Evolutionary conservation across 345 rosid genomes (phyloP), one percentile per base, ranked within the genome.

Genomic region (Toxicodendron radicans): DNA sequence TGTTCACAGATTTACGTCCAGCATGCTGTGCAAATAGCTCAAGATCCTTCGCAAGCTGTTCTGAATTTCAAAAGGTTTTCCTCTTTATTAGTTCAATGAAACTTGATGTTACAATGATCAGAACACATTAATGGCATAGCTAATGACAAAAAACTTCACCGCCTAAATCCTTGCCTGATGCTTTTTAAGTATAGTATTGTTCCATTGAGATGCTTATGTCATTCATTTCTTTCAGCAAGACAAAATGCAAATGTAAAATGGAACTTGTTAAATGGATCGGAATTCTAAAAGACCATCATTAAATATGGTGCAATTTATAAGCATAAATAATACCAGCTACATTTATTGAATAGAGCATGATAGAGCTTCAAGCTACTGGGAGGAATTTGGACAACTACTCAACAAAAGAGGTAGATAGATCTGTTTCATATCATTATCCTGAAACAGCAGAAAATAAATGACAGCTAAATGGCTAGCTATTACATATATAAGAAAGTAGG

Each of bases 1-100:
- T 89, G 73, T 86, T 91, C 52, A 91, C 96, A 71, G 88, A 76
- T 82, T 93, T 95, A 59, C 98, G 96, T 67, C 97, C 92, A 70
- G 91, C 96, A 73, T 95, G 99, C 73, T 86, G 99, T 38, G 97
- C 92, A 81, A 92, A 93, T 41, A 85, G 84, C 83, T 92, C 94
- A 33, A 95, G 84, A 70, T 91, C 94, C 83, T 84, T 91, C 1
- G 95, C 92, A 75, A 95, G 68, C 58, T 86, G 89, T 70, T 88
- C 99, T 95, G 95, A 72, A 56, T 70, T 45, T 70, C 73, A 73
- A 72, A 16, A 58, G 49, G 57, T 59, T n/a, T 70, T 14, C 8
- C 32, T 14, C 27, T 67, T 33, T 52, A 74, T 79, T 59, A 71
- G 49, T 78, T 66, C 16, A 35, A 74, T 33, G 64, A 57, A 73